Base-by-base conservation (phyloP, 2,329 filamentous ascomycete genomes). In the Cryphonectria nitschkei region DNA sequence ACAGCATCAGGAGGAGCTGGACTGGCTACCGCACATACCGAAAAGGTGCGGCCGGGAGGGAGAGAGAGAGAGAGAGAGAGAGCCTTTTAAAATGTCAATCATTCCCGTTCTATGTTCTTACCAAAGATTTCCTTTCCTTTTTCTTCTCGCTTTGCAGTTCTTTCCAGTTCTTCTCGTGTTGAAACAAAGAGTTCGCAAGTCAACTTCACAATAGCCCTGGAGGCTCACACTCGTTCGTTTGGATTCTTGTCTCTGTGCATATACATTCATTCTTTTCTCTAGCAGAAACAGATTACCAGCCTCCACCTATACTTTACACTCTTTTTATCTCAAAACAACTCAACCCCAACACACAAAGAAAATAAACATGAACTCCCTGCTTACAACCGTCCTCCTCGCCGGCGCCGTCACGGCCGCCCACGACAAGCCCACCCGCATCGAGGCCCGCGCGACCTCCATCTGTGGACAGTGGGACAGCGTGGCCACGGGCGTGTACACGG, bases 401-500 rank as follows among this genome's bases (percentile, higher is more conserved):
- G 65, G 54, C 65, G 65, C 65, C 29, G 65, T 61, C 39, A 29
- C 37, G 19, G 65, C 65, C 37, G 52, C 54, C 19, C 37, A 67
- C 14, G 52, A 58, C 54, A 9, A 19, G 26, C 65, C 65, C 7
- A 41, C n/a, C 39, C 65, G 65, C 65, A 61, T 67, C 65, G 54
- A 46, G 8, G 37, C 65, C 37, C 65, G 65, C 52, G 67, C 67
- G 22, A 68, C 67, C 22, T 63, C 67, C 67, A 68, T 68, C 60
- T 68, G 67, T 32, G 67, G 67, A 9, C 67, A 68, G 34, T 68
- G 67, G 67, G 67, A 68, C 67, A 32, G 26, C 19, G 43, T 68
- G 13, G 41, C 58, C 37, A 68, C 67, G 14, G 67, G 67, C 6
- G 67, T 52, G 22, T 87, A 84, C 77, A 86, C 80, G 56, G 74